Base-by-base conservation (phyloP, 192 early-diverging fungal genomes). In the Martensiomyces pterosporus region DNA sequence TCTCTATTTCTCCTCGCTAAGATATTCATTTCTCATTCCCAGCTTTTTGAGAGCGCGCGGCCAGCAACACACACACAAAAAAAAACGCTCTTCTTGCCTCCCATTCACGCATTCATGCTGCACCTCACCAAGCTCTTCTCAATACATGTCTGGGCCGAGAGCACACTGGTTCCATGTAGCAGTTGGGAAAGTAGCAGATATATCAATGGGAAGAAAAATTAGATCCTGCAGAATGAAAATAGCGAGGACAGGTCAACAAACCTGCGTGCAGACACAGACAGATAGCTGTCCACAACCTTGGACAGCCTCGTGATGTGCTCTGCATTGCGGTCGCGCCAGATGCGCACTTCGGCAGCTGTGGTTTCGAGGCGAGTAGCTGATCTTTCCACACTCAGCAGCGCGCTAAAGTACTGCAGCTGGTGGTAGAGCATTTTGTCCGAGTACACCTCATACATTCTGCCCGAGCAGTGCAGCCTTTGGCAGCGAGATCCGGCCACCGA, bases 371-470 rank as follows among this genome's bases (percentile, higher is more conserved):
- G 54, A 17, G 16, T 33, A 25, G 59, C 66, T 0, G 66, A 59
- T 16, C 51, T 47, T 6, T 63, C 60, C 14, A 55, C 15, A 9
- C 35, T 57, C 4, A 78, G 24, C 24, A 93, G 62, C 23, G 75
- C 72, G 26, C 79, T 76, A 50, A 80, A 89, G 55, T 88, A 98
- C 40, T 77, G 68, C 21, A 98, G 49, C 74, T 98, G 93, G 19
- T 80, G 86, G 62, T 91, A 89, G 5, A 98, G 71, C 52, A 47
- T 51, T 25, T 67, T 76, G 52, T 94, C 92, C 22, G 84, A 71
- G 53, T 86, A 94, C 81, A 89, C 50, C n/a, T 52, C 49, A 12
- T 36, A 25, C 38, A 93, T 76, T 2, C 38, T 72, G 3, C 93
- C 93, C 2, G 58, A 50, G 63, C 92, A 97, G 15, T 79, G 76